Base-by-base conservation (phyloP, 225 moss, liverwort and hornwort genomes). In the Pseudoscleropodium purum region DNA sequence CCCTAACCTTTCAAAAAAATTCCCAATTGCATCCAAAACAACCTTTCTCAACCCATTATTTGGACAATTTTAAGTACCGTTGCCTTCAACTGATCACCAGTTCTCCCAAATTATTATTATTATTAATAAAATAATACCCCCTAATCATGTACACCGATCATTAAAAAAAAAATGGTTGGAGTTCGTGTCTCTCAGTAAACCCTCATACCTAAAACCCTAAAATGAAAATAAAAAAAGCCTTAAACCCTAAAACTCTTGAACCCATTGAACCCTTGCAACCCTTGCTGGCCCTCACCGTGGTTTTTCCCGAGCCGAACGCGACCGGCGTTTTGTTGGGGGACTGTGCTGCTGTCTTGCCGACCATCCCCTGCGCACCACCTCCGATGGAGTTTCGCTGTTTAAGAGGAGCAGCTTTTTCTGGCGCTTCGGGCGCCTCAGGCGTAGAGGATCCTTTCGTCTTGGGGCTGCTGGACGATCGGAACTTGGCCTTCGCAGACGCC, bases 401-500 rank as follows among this genome's bases (percentile, higher is more conserved):
- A 17, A 74, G 88, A 63, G 86, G 66, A 41, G 81, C 10, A 13
- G n/a, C 41, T 57, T 47, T 90, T 82, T 61, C 87, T 11, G 88
- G 91, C 8, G 88, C 90, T 86, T 96, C 95, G 6, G 91, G 91
- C 9, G 86, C 54, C 66, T 98, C 96, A 29, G 92, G 90, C 25
- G 78, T 91, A 0, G 81, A 43, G 26, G 61, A 47, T 45, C 76
- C 82, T 86, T 66, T 91, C 13, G 90, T 41, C 90, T 96, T 96
- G 29, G 97, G 96, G 51, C 88, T 98, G 88, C 96, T 96, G 89
- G 92, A 84, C 31, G 96, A 92, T 82, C 97, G 95, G 77, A 93
- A 94, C 91, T 98, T 98, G 64, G 98, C 98, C 84, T 95, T 96
- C 69, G 97, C 95, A 16, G 98, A 98, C 76, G 94, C 92, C 9